These are phyloP conservation scores for Neopestalotiopsis sp. DNA, from an alignment of 2,329 filamentous ascomycete species.

Conservation along the genomic window DNA sequence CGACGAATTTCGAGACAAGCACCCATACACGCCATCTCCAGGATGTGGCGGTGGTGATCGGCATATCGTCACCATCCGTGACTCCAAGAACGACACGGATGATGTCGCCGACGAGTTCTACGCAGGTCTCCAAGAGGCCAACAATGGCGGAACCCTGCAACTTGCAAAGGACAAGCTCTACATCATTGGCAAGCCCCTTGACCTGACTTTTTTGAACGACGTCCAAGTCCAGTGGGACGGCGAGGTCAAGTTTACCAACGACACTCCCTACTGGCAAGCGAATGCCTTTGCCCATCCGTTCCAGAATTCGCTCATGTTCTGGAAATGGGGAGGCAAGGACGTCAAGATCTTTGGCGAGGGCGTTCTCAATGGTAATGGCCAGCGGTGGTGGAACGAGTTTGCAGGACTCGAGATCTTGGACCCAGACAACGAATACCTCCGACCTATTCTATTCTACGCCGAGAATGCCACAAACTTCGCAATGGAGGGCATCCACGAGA, in stretches of 20 bases:
- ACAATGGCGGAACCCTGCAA: constrained; percentile 63
- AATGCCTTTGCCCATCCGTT: constrained; percentile 48
- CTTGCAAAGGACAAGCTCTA: constrained; percentile 59
- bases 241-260: constrained; percentile 54
- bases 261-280: constrained; percentile 49
- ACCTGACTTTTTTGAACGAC: constrained; percentile 62
- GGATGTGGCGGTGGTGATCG: constrained; percentile 26
- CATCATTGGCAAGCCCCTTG: constrained; percentile 63
- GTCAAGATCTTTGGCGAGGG: constrained; percentile 65
- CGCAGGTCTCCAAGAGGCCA: constrained; percentile 58
- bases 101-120: constrained; percentile 63
- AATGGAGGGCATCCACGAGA: constrained; percentile 63
- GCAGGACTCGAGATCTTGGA: constrained; percentile 52
- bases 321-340: constrained; percentile 67
- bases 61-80: constrained; percentile 52
- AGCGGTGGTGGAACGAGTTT: constrained; percentile 50
- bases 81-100: constrained; percentile 58
- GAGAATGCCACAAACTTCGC: constrained; percentile 65
- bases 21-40: constrained; percentile 39
- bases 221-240: constrained; percentile 65
- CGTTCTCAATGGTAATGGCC: constrained; percentile 61
- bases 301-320: constrained; percentile 63
- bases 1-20: constrained; percentile 44
- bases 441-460: constrained; percentile 65
- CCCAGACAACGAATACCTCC: constrained; percentile 59